Evolutionary conservation across 73 alveolate species (phyloP).

Genomic region (Paramecium pentaurelia): DNA sequence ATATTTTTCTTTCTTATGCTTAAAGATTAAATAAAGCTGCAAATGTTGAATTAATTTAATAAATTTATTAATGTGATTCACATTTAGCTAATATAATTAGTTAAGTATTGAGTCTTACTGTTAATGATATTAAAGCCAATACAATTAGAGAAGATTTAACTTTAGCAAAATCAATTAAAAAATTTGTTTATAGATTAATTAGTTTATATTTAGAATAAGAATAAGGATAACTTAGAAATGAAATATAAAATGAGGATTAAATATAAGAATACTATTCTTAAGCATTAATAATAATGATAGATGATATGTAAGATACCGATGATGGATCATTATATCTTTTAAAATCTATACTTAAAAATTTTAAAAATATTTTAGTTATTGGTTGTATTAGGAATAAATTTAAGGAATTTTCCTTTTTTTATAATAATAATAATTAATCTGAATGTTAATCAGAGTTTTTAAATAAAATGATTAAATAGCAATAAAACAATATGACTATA

Average conservation of each 20-base stretch:
- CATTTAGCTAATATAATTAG: background rate
- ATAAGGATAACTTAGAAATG: background rate
- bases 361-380: background rate
- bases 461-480: background rate
- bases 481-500: background rate
- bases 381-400: background rate
- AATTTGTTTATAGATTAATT: background rate
- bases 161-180: background rate
- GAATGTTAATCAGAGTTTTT: background rate
- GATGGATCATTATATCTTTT: background rate
- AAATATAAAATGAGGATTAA: background rate
- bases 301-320: constrained; percentile 42
- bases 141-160: background rate
- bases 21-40: background rate
- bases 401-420: background rate
- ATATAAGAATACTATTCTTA: background rate
- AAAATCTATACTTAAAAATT: background rate
- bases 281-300: background rate
- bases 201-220: background rate
- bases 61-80: background rate
- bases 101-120: background rate
- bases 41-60: background rate
- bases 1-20: background rate
- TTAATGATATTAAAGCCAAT: background rate
- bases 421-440: background rate